A percentile compares a stretch with the other conserved stretches of the same genome.
Conservation (phyloP, 106 monocot genomes). For the Chionographis japonica region DNA sequence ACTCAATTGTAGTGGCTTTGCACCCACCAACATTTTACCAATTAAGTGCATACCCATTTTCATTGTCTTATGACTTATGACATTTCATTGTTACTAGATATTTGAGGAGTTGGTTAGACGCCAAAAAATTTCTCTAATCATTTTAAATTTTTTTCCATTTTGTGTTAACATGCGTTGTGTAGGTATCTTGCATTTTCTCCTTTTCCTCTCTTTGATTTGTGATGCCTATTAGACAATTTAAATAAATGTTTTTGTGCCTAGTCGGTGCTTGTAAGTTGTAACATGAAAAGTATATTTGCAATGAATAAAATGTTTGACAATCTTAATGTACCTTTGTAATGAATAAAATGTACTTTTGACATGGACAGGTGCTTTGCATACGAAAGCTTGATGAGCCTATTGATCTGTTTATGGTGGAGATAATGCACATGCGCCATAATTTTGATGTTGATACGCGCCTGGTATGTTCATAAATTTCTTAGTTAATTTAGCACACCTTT, state of each 20-base stretch:
- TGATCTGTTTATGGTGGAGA: constrained; percentile 99
- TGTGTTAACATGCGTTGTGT: too few species aligned
- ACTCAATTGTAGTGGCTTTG: too few species aligned
- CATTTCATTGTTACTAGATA: too few species aligned
- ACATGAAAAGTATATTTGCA: not conserved
- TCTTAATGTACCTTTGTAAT: constrained; percentile 3
- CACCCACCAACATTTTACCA: too few species aligned
- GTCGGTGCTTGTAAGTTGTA: not conserved
- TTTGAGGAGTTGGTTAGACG: too few species aligned
- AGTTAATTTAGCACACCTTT: not conserved
- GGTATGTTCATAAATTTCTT: constrained; percentile 38
- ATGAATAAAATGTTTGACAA: constrained; percentile 2
- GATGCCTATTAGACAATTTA: too few species aligned
- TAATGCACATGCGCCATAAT: constrained; percentile 99
- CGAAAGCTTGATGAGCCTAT: constrained; percentile 86
- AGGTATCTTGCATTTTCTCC: too few species aligned
- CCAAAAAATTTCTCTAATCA: too few species aligned
- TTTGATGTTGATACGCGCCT: constrained; percentile 94
- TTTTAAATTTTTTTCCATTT: too few species aligned
- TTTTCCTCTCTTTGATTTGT: too few species aligned
- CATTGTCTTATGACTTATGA: too few species aligned
- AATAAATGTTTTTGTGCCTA: not conserved
- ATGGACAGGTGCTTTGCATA: constrained; percentile 77
- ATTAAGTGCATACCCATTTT: too few species aligned
- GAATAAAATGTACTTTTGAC: constrained; percentile 1